A percentile compares a stretch with the other conserved stretches of the same genome.
Evolutionary conservation across 805 yeast species (phyloP).

Genomic region (Candida ponderosae): DNA sequence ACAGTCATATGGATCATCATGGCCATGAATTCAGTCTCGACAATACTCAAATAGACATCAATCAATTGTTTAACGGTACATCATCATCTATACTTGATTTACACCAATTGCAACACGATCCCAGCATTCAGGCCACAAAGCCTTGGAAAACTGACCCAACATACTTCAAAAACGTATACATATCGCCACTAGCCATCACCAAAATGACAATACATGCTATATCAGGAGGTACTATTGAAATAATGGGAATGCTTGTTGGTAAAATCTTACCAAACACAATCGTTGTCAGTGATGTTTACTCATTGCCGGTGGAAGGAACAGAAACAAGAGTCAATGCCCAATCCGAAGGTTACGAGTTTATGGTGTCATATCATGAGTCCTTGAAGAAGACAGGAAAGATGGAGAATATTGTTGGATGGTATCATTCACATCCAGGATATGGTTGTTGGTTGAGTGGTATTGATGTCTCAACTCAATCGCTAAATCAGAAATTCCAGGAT

Average conservation of each 20-base stretch:
- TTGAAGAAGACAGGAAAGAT: slow-evolving; percentile 40
- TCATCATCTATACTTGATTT: background rate
- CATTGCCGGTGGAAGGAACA: slow-evolving; percentile 91
- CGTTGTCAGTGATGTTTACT: slow-evolving; percentile 73
- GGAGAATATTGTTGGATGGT: slow-evolving; percentile 93
- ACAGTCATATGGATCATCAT: too few relatives aligned
- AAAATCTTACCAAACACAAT: slow-evolving; percentile 47
- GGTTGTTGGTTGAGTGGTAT: slow-evolving; percentile 95
- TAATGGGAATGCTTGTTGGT: slow-evolving; percentile 95
- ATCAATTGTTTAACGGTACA: too few relatives aligned
- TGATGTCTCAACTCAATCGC: slow-evolving; percentile 81
- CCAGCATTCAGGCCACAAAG: slow-evolving; percentile 16
- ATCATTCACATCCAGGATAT: slow-evolving; percentile 97
- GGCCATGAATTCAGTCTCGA: background rate
- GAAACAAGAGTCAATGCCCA: slow-evolving; percentile 95
- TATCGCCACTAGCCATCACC: slow-evolving; percentile 63
- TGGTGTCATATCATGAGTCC: slow-evolving; percentile 73
- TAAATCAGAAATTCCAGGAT: slow-evolving; percentile 85
- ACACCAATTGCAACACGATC: too few relatives aligned
- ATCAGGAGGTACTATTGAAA: slow-evolving; percentile 79
- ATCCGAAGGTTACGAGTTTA: slow-evolving; percentile 88
- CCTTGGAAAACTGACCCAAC: slow-evolving; percentile 55
- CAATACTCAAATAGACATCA: too few relatives aligned
- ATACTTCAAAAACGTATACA: slow-evolving; percentile 52
- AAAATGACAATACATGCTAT: slow-evolving; percentile 79